phyloP scores from a whole-genome alignment of 2,329 filamentous ascomycete genomes.

The Pseudocercospora fijiensis region DNA sequence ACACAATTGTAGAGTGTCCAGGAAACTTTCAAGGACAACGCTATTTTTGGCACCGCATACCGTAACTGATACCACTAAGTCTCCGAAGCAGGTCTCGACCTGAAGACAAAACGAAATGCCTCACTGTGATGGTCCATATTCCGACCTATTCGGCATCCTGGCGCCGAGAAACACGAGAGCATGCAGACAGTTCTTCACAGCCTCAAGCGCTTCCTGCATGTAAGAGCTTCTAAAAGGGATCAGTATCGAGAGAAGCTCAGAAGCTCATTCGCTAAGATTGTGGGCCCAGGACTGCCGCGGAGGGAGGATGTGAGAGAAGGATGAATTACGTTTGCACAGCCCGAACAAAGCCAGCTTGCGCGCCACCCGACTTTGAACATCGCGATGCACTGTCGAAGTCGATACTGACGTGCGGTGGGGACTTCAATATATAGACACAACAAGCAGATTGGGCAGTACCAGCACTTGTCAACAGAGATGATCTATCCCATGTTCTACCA shows the following conservation, averaged over 20 bases:
- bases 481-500: not conserved
- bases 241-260: not conserved
- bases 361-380: not conserved
- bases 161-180: not conserved
- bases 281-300: not conserved
- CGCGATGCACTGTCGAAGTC: not conserved
- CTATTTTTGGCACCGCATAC: not conserved
- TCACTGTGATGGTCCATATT: not conserved
- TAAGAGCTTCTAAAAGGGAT: not conserved
- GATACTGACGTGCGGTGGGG: not conserved
- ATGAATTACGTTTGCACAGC: not conserved
- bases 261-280: not conserved
- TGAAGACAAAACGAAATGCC: not conserved
- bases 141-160: not conserved
- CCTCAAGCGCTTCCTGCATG: not conserved
- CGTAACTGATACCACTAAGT: not conserved
- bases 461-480: no score
- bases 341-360: constrained; percentile 3
- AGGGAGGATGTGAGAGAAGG: not conserved
- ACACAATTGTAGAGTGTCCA: not conserved
- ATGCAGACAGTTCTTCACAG: not conserved
- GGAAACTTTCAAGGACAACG: not conserved
- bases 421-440: not conserved
- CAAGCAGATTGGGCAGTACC: no score
- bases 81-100: not conserved